Base-by-base conservation (phyloP, 2,329 filamentous ascomycete species). In the Boeremia exigua region DNA sequence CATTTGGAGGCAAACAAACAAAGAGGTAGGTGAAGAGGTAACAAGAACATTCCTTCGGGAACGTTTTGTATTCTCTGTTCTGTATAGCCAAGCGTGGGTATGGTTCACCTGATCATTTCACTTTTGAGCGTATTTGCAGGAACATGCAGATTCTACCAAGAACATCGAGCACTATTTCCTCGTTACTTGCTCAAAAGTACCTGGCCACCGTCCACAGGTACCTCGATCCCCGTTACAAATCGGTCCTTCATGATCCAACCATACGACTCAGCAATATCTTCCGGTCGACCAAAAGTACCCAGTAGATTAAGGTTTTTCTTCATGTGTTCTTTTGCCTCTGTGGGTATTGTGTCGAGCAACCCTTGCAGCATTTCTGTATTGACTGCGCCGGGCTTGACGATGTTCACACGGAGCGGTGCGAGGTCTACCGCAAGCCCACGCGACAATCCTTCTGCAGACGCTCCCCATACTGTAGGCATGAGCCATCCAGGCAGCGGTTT, bases 181-280 rank as follows among this genome's bases (percentile, higher is more conserved):
- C n/a, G n/a, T 11, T 40, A 29, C 19, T 47, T 36, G 9, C 25
- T 47, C 33, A 32, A 15, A 17, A 47, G 15, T 17, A 44, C 8
- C 15, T 44, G 40, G 12, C 78, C 78, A 7, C 76, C 77, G 61
- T 78, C 72, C 14, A 65, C 65, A n/a, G 62, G 59, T 7, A 76
- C 58, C 28, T 68, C 48, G 10, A 53, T 60, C 2, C 78, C 79
- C 1, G 72, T 78, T 8, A 71, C 67, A 62, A 74, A 78, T 25
- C 62, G 42, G 67, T 80, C 78, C 58, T 71, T 74, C 78, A 81
- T 80, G 10, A 74, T 46, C 62, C 75, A 79, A 2, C 75, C 59
- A 72, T 79, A 80, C 17, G 74, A 71, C 66, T 81, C 77, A 2
- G 77, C 78, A 44, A 75, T 60, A 66, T 81, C 78, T 48, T 63